Evolutionary conservation across 805 yeast species (phyloP), one percentile per base, ranked within the genome.

Genomic region (Candida argentea): DNA sequence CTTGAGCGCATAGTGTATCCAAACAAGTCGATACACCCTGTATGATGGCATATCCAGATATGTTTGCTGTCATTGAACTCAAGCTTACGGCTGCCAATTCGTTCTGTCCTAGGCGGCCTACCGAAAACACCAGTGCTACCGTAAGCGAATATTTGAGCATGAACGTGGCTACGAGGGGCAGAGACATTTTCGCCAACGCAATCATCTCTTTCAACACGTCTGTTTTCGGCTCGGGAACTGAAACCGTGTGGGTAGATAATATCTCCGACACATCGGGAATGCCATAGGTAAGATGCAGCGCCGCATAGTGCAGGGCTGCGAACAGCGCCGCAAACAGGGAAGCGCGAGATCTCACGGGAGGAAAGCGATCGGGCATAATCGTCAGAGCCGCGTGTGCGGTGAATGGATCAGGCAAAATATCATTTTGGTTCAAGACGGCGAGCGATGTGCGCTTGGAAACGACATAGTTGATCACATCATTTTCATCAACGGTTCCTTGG

Each of bases 1-100:
- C 79, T 50, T 81, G 89, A 2, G 87, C 80, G 47, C 87, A 73
- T 20, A 81, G 61, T 0, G 89, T 81, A 43, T 80, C 89, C 30
- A 81, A 61, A 32, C 85, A 73, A 0, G 91, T 79, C n/a, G 85
- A 73, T 3, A 79, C 66, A 8, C 89, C 91, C 40, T 79, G 81
- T 38, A 81, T 75, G 7, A 79, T 66, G 20, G 85, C 81, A 35
- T 78, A 70, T 2, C 84, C 87, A 3, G 80, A 66, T 30, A 81
- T 78, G 44, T 78, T 80, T 5, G 84, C 81, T 4, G 86, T 76
- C 85, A 80, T 79, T 13, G 81, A 68, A 11, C 82, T 78, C 27
- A 81, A 54, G 10, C 85, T 73, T 5, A 78, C 80, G 18, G 85
- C 89, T 10, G 86, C 89, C 27, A 81, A 58, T 39, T 78, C 85